Conservation (phyloP, 73 alveolate species). For the Tetrahymena thermophila region DNA sequence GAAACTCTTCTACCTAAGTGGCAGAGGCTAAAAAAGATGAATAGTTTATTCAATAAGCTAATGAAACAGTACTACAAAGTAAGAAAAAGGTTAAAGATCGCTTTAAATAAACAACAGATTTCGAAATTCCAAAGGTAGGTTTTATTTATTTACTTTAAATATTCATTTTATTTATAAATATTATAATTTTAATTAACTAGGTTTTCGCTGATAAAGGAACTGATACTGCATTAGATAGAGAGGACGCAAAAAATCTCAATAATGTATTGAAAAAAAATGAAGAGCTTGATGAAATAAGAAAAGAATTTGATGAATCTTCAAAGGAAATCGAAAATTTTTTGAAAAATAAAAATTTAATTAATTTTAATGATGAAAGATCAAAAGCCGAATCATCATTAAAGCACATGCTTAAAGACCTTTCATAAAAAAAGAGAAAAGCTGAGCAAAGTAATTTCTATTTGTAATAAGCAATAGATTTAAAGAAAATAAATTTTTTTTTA, state of each 20-base stretch:
- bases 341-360: constrained; percentile 21
- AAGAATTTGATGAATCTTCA: constrained; percentile 25
- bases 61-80: background rate
- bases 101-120: background rate
- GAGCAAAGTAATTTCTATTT: constrained; percentile 17
- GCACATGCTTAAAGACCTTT: constrained; percentile 26
- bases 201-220: constrained; percentile 28
- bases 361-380: constrained; percentile 25
- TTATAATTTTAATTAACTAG: background rate
- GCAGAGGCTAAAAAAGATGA: background rate
- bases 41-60: background rate
- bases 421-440: constrained; percentile 26
- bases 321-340: constrained; percentile 9
- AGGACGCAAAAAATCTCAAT: constrained; percentile 25
- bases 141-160: background rate
- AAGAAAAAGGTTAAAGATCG: background rate
- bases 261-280: constrained; percentile 1
- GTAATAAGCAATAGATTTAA: background rate
- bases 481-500: no score
- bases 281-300: constrained; percentile 14
- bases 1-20: background rate
- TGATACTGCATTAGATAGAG: constrained; percentile 42
- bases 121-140: background rate
- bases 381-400: constrained; percentile 29
- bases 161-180: background rate